phyloP scores from a whole-genome alignment of 768 basidiomycete genomes.

The Suillus brevipes region DNA sequence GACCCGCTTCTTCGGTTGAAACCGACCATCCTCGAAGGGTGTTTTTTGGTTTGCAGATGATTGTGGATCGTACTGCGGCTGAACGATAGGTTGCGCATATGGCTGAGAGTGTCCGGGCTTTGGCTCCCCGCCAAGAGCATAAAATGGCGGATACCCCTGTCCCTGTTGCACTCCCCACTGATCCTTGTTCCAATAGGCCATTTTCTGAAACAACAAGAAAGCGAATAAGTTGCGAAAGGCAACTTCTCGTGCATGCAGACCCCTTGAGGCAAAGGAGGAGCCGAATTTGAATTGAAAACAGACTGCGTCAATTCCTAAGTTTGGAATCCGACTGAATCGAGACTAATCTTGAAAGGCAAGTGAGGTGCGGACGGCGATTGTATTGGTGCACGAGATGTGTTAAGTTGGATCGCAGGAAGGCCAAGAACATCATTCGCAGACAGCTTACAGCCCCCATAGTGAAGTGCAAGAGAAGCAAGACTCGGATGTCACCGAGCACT shows the following conservation, averaged over 20 bases:
- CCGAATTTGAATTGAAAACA: slow-evolving; percentile 8
- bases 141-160: slow-evolving; percentile 12
- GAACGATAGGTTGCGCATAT: slow-evolving; percentile 25
- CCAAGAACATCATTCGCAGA: background rate
- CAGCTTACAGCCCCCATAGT: background rate
- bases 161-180: slow-evolving; percentile 21
- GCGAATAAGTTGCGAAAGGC: background rate
- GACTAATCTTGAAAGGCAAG: background rate
- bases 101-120: slow-evolving; percentile 27
- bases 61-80: slow-evolving; percentile 24
- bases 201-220: background rate
- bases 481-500: background rate
- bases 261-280: slow-evolving; percentile 3
- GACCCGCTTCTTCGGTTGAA: slow-evolving; percentile 65
- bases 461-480: background rate
- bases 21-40: slow-evolving; percentile 61
- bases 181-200: slow-evolving; percentile 21
- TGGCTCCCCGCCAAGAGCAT: slow-evolving; percentile 9
- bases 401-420: background rate
- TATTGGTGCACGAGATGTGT: background rate
- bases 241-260: background rate
- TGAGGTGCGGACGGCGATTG: background rate
- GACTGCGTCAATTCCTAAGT: background rate
- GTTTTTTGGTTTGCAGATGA: slow-evolving; percentile 42
- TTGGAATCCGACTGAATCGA: background rate